Conservation (phyloP, 768 basidiomycete species). For the Mycena olivaceomarginata region DNA sequence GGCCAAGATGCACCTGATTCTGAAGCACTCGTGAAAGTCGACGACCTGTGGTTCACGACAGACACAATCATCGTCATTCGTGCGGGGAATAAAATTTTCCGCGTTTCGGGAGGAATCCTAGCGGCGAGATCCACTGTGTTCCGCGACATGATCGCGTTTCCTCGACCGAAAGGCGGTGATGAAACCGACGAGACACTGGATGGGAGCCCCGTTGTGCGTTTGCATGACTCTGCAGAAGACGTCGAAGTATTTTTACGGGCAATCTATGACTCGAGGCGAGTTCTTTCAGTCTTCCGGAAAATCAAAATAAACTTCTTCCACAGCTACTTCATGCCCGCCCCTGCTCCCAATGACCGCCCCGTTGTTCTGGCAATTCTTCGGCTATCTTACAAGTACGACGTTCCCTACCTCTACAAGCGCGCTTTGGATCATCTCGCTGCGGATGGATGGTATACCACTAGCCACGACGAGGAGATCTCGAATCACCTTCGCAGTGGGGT, state of each 20-base stretch:
- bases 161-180: slow-evolving; percentile 8
- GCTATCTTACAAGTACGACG: slow-evolving; percentile 18
- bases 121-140: slow-evolving; percentile 18
- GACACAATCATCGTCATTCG: slow-evolving; percentile 1
- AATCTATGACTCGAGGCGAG: slow-evolving; percentile 16
- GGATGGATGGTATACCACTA: slow-evolving; percentile 2
- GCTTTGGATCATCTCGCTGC: slow-evolving; percentile 6
- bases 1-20: neutral
- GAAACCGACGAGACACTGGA: slow-evolving; percentile 4
- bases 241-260: slow-evolving; percentile 17
- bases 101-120: slow-evolving; percentile 4
- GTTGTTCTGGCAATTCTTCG: slow-evolving; percentile 7
- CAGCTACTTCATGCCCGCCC: slow-evolving; percentile 25
- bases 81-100: slow-evolving; percentile 19
- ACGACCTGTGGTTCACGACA: slow-evolving; percentile 12
- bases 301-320: too few species aligned
- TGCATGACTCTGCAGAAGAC: slow-evolving; percentile 14
- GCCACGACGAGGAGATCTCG: too few species aligned
- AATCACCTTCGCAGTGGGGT: too few species aligned
- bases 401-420: neutral
- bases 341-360: neutral
- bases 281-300: neutral
- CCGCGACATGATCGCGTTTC: slow-evolving; percentile 20
- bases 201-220: slow-evolving; percentile 14
- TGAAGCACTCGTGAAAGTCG: neutral